phyloP scores from a whole-genome alignment of 345 rosid genomes.

The Pugionium cornutum region DNA sequence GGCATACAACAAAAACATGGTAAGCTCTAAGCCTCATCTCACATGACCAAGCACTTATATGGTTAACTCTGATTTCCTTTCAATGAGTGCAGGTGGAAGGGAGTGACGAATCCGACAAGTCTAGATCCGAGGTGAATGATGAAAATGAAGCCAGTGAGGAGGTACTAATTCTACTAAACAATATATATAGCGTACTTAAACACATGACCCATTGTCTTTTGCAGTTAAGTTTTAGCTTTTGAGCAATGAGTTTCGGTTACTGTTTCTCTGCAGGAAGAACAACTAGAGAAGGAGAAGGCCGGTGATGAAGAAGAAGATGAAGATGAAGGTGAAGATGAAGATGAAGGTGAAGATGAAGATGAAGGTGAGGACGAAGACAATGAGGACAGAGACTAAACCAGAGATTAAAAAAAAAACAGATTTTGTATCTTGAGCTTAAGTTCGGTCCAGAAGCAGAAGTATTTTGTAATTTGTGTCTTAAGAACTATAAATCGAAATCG shows the following conservation, averaged over 20 bases:
- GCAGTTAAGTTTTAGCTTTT: not conserved
- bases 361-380: too few species aligned
- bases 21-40: constrained; percentile 29
- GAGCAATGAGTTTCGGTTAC: not conserved
- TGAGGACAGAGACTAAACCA: constrained; percentile 8
- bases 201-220: not conserved
- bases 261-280: constrained; percentile 33
- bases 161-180: constrained; percentile 36
- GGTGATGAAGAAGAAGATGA: constrained; percentile 26
- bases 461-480: constrained; percentile 30
- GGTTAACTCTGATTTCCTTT: constrained; percentile 8
- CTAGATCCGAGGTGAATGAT: constrained; percentile 69
- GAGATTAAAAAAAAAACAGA: constrained; percentile 9
- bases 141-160: constrained; percentile 60
- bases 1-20: constrained; percentile 82
- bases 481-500: constrained; percentile 22
- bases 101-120: constrained; percentile 63
- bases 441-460: constrained; percentile 21
- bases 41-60: not conserved
- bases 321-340: not conserved
- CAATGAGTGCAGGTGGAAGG: constrained; percentile 46
- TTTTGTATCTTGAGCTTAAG: constrained; percentile 22
- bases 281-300: constrained; percentile 33
- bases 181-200: not conserved
- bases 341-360: constrained; percentile 28